Evolutionary conservation across 768 basidiomycete species (phyloP).

Genomic region (Cyclocybe cylindracea): DNA sequence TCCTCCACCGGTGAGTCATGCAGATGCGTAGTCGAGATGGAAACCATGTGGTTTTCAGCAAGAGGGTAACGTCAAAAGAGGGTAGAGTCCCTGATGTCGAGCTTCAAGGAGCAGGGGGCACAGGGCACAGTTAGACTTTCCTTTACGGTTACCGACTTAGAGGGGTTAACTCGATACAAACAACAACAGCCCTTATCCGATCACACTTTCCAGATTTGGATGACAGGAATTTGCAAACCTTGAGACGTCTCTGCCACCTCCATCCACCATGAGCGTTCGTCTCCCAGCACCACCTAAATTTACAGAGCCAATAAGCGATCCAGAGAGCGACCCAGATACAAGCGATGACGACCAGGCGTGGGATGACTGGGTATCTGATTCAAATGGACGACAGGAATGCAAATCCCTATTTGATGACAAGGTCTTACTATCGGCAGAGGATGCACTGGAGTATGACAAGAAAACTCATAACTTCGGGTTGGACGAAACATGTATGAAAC

Average conservation of each 20-base stretch:
- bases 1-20: too few relatives aligned
- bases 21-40: too few relatives aligned
- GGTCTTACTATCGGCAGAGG: slow-evolving; percentile 55
- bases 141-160: too few relatives aligned
- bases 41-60: too few relatives aligned
- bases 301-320: slow-evolving; percentile 18
- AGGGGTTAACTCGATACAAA: slow-evolving; percentile 1
- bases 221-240: too few relatives aligned
- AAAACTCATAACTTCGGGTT: slow-evolving; percentile 64
- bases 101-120: too few relatives aligned
- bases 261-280: slow-evolving; percentile 38
- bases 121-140: too few relatives aligned
- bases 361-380: slow-evolving; percentile 83
- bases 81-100: too few relatives aligned
- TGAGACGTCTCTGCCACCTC: slow-evolving; percentile 1
- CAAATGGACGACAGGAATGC: slow-evolving; percentile 51
- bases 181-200: slow-evolving; percentile 6
- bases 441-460: slow-evolving; percentile 65
- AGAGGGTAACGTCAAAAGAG: too few relatives aligned
- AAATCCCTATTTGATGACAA: slow-evolving; percentile 77
- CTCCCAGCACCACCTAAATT: slow-evolving; percentile 30
- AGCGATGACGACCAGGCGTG: slow-evolving; percentile 63
- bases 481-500: slow-evolving; percentile 42
- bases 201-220: slow-evolving; percentile 16
- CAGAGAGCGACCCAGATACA: slow-evolving; percentile 26